Evolutionary conservation across 805 yeast genomes (phyloP).

Genomic region (Candida tammaniensis): DNA sequence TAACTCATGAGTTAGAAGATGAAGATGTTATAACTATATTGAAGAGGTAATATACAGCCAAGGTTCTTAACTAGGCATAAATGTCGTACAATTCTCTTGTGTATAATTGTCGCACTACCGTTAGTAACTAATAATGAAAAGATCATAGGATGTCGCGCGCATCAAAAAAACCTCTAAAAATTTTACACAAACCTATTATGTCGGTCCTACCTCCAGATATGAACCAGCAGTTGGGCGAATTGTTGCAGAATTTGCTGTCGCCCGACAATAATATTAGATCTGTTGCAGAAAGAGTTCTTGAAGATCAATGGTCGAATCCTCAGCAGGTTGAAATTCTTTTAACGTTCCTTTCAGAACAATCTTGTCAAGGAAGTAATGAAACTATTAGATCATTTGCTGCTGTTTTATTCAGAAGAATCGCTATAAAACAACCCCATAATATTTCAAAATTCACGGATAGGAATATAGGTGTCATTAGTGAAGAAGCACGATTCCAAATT

Average conservation of each 20-base stretch:
- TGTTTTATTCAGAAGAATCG: slow-evolving; percentile 83
- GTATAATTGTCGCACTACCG: no score
- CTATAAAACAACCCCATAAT: slow-evolving; percentile 72
- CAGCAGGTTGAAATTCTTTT: slow-evolving; percentile 69
- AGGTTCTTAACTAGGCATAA: no score
- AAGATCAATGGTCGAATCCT: slow-evolving; percentile 64
- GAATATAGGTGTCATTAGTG: slow-evolving; percentile 68
- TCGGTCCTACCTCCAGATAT: no score
- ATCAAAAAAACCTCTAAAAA: no score
- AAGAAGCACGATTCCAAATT: slow-evolving; percentile 57
- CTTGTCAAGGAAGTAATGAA: slow-evolving; percentile 60
- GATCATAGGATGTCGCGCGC: no score
- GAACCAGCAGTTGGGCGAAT: no score
- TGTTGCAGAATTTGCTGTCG: slow-evolving; percentile 63
- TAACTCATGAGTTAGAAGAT: slow-evolving; percentile 79
- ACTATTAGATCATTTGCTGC: slow-evolving; percentile 72
- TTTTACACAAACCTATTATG: no score
- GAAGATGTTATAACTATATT: slow-evolving; percentile 97
- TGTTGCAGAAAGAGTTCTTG: slow-evolving; percentile 71
- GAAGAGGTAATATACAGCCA: slow-evolving; percentile 60
- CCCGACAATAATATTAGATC: slow-evolving; percentile 74
- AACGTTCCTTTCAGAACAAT: slow-evolving; percentile 77
- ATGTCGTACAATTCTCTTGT: no score
- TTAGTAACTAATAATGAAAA: no score
- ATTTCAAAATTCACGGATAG: slow-evolving; percentile 67